Evolutionary conservation across 129 eudicot genomes (phyloP), one percentile per base, ranked within the genome.

Genomic region (sunflower (Helianthus annuus)): DNA sequence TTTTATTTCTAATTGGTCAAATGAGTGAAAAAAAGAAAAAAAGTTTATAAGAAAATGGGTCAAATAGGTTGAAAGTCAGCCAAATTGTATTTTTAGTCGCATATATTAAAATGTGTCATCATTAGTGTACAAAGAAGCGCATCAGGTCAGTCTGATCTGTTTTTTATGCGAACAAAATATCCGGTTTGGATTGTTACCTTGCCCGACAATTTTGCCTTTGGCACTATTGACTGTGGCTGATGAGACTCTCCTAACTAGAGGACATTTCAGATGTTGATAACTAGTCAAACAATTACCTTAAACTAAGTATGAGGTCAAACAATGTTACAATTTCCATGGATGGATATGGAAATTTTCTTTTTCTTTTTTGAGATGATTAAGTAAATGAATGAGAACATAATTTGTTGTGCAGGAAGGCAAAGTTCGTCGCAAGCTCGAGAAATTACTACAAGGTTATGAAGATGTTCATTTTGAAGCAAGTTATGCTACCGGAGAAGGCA

Each of bases 391-490:
- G 27, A 55, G 17, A 54, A 7, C 36, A 56, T 55, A 2, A 19
- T 19, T 19, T 68, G 17, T 62, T 34, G 59, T 69, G 66, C 87
- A 93, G 98, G 97, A 87, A 64, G 96, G 99, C 24, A 81, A 53
- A 72, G 84, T 90, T 78, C 99, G 99, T 48, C 81, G 83, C 44
- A 85, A 84, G 73, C 74, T 94, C 79, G 82, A 76, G 65, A 83
- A 86, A 76, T 32, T 84, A 76, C 64, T 90, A 52, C 60, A 76
- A 68, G 90, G 82, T 70, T 56, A 85, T 19, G 78, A 79, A 13
- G 97, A 88, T 80, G 92, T 90, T 48, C 79, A 71, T 48, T 94
- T 82, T 51, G 99, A 90, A 79, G 80, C 80, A 48, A 78, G 93
- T 69, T 48, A 70, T 62, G 96, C 91, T 13, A 82, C 97, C 6